Evolutionary conservation across 352 stramenopile species (phyloP), one percentile per base, ranked within the genome.

Genomic region (Globisporangium irregulare): DNA sequence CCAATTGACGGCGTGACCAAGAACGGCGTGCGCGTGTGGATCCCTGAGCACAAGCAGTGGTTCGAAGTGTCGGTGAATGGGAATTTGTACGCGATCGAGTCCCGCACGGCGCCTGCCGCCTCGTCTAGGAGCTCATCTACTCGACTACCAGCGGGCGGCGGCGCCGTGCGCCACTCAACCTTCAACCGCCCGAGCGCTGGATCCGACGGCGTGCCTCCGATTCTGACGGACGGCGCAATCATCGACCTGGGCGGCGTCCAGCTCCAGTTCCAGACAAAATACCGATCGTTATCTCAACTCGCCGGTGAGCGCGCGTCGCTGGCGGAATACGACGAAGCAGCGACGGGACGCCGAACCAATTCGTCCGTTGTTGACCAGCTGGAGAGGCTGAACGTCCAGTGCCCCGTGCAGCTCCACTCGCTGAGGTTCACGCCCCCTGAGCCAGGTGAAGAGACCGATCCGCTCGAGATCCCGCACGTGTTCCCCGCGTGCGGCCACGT

Each of bases 31-130:
- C 80, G 86, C 1, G 73, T 94, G 36, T 94, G 82, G 82, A 71
- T 92, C n/a, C 84, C 86, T 0, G 81, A 91, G 51, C 75, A 80
- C 46, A 82, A 88, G 55, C 68, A 86, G 32, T 94, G 86, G 86
- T 91, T 88, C 48, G 86, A 94, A 66, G 86, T 94, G 50, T 92
- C 84, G 2, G 84, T 94, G 64, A 92, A 92, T 67, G 86, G 86
- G 6, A 86, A 79, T 59, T 56, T 94, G 60, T 94, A 91, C 57
- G 74, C 70, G 8, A 91, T 94, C 63, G 79, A 87, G 32, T 78
- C 79, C 6, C 76, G 75, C 3, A 66, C 72, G 18, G 70, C 77
- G 54, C 70, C 46, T 60, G 62, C 46, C 10, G 60, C n/a, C 57
- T 48, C 64, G 32, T 51, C 63, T 36, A 68, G 64, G 38, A 67